Evolutionary conservation across 2,329 filamentous ascomycete species (phyloP), one percentile per base, ranked within the genome.

Genomic region (Phaeophleospora eucalypticola): DNA sequence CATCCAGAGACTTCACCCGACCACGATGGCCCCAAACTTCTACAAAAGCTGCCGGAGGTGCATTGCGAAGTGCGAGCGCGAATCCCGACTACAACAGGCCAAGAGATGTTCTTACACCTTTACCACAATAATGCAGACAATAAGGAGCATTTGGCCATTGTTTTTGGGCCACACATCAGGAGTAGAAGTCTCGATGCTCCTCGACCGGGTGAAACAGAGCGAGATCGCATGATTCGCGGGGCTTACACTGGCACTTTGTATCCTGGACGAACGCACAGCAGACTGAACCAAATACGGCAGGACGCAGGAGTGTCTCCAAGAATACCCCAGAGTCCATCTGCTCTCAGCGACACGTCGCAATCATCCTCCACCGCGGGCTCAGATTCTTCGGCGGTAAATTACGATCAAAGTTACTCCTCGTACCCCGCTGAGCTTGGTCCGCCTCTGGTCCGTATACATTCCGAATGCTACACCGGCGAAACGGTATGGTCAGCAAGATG

Each of bases 401-500:
- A 37, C 21, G 12, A n/a, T 33, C 19, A 41, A 19, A 35, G 44
- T 16, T 56, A 57, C 18, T 52, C 57, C 21, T 52, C 59, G 33
- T 57, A 58, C 15, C 55, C 63, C 6, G 51, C 61, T 0, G 61
- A 65, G 3, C 57, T 64, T 2, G 65, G 68, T 10, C 69, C 85
- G 1, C 88, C 93, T 0, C 74, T 98, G 33, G 91, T 98, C 38
- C 81, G 93, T 47, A 98, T 98, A 64, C 93, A 98, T 68, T 95
- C 88, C 2, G 93, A 98, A 69, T 98, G 93, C 71, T 98, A 98
- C 69, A 98, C 93, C 0, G 93, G 93, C 49, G 93, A 98, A 74
- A 98, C 93, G 1, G 93, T 94, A 1, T 97, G 93, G 93, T 96
- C 90, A 6, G 91, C 93, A 29, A 83, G 93, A 20, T 98, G 93